Evolutionary conservation across 2,329 filamentous ascomycete genomes (phyloP), one percentile per base, ranked within the genome.

Genomic region (Alternaria sp.): DNA sequence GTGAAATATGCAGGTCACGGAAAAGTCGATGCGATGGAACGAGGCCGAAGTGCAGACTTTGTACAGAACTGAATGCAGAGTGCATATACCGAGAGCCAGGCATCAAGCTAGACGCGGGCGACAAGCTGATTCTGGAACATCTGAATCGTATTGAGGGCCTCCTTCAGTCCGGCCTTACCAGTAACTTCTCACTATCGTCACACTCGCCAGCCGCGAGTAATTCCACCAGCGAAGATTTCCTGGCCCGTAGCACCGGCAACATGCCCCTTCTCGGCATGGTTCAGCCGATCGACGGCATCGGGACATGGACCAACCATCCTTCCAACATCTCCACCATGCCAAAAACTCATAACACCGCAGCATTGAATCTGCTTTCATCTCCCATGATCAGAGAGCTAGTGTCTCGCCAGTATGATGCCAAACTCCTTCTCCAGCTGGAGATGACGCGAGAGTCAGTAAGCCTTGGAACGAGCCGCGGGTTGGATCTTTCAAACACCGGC

Each of bases 81-180:
- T 95, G 91, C 77, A 85, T 93, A 65, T 95, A 95, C 76, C 86
- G 91, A 63, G 91, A 95, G 74, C 91, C 91, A 6, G 91, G 91
- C 3, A 91, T 94, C 81, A 95, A 95, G 79, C 85, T 95, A 9
- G 91, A 95, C 74, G 90, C 91, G 34, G 91, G 91, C 65, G 91
- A 94, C 80, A 94, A 93, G 79, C 82, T 95, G 56, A 95, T 95
- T 61, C 80, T 95, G 36, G 91, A 94, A 73, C 88, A 90, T 55
- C 82, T 95, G 34, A 87, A 85, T 68, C 87, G 90, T 52, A 93
- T 95, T 69, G 91, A 95, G 76, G 89, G 84, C 50, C 80, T 95
- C 42, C 82, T 95, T n/a, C 90, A 93, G 73, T 87, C 88, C 63
- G 90, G 82, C 65, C 80, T 92, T 65, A 74, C 81, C 44, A 85